Conservation (phyloP, 768 basidiomycete species). For the Collybia sordida region DNA sequence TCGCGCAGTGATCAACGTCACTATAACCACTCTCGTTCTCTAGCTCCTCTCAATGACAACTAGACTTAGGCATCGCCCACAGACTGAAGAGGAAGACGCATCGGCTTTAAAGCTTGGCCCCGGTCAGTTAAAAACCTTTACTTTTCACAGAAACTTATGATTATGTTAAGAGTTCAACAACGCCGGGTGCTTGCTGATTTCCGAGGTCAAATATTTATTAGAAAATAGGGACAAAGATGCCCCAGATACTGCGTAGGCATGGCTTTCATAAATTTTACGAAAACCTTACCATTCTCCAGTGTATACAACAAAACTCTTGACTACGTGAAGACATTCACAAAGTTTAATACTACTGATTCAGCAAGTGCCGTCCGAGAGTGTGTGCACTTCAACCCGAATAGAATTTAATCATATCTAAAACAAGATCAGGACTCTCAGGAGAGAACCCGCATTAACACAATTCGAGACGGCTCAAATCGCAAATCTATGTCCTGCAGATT, state of each 20-base stretch:
- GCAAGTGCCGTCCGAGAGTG: constrained; percentile 88
- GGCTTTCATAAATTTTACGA: neutral
- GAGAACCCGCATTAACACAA: constrained; percentile 79
- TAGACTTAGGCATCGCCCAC: constrained; percentile 62
- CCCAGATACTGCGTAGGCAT: constrained; percentile 78
- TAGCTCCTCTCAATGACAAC: constrained; percentile 45
- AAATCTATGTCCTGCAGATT: constrained; percentile 83
- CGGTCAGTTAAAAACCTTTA: constrained; percentile 36
- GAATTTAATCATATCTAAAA: neutral
- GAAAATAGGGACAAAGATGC: constrained; percentile 87
- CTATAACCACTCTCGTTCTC: neutral
- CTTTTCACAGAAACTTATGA: neutral
- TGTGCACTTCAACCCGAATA: constrained; percentile 24
- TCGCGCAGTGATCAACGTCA: neutral
- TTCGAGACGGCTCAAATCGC: constrained; percentile 94
- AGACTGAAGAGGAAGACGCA: constrained; percentile 82
- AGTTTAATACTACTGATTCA: constrained; percentile 84
- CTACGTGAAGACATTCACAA: constrained; percentile 88
- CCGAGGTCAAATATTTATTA: constrained; percentile 88
- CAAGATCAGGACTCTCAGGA: constrained; percentile 63
- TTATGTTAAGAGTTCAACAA: constrained; percentile 76
- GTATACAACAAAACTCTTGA: constrained; percentile 93
- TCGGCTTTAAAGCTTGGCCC: constrained; percentile 79
- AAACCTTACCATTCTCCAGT: constrained; percentile 33
- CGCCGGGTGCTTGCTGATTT: constrained; percentile 86